phyloP scores from a whole-genome alignment of 148 eudicot genomes.

The Dianthus caryophyllus region DNA sequence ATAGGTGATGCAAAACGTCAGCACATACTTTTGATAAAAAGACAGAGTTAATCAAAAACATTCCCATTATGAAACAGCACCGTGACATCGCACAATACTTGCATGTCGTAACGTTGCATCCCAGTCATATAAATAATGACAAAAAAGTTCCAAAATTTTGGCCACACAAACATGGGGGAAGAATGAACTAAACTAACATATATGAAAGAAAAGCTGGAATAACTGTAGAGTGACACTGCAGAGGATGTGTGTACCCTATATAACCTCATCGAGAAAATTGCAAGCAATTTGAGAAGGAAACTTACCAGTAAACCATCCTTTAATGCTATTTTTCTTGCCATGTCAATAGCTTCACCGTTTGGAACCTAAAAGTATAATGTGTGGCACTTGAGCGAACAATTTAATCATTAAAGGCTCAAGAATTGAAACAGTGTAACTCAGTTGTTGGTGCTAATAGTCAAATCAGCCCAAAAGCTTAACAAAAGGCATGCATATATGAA shows the following conservation, averaged over 20 bases:
- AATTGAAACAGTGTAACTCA: neutral
- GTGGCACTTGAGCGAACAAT: constrained; percentile 6
- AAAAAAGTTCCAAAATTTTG: too few species aligned
- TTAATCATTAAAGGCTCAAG: neutral
- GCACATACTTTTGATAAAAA: neutral
- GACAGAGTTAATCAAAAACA: neutral
- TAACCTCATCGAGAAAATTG: constrained; percentile 1
- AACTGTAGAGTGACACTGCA: neutral
- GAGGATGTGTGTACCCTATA: neutral
- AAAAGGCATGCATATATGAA: too few species aligned
- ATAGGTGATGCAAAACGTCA: too few species aligned
- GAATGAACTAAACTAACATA: neutral
- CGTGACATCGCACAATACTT: too few species aligned
- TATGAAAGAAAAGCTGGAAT: neutral
- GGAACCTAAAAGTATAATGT: constrained; percentile 36
- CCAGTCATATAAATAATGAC: too few species aligned
- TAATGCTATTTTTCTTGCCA: constrained; percentile 63
- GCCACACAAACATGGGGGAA: neutral
- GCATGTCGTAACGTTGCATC: too few species aligned
- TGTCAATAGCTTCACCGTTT: constrained; percentile 54
- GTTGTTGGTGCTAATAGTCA: neutral
- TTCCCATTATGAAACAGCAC: too few species aligned
- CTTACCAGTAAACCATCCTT: constrained; percentile 76
- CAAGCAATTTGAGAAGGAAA: neutral
- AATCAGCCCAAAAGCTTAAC: neutral